Conservation (phyloP, 2,329 filamentous ascomycete species). For the Rugonectria rugulosa region DNA sequence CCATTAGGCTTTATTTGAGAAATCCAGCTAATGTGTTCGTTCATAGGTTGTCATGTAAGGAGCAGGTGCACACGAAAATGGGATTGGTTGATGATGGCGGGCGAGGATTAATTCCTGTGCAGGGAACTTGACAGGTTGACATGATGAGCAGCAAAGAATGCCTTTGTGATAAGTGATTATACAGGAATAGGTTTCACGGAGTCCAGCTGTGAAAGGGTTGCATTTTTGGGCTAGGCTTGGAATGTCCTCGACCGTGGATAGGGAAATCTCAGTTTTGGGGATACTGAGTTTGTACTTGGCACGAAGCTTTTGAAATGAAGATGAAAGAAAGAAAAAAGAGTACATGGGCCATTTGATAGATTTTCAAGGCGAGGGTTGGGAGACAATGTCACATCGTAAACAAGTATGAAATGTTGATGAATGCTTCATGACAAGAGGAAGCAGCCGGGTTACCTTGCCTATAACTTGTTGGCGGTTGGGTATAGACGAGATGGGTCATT, state of each 20-base stretch:
- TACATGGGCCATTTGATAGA: constrained; percentile 11
- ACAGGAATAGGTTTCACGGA: constrained; percentile 11
- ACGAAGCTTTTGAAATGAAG: constrained; percentile 9
- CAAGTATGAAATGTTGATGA: constrained; percentile 19
- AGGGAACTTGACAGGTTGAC: neutral
- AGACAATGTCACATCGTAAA: constrained; percentile 11
- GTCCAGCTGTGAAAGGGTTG: constrained; percentile 9
- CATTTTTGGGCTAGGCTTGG: constrained; percentile 10
- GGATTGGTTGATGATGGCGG: neutral
- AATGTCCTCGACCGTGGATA: constrained; percentile 12
- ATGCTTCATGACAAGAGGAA: constrained; percentile 15
- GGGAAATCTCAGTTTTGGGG: constrained; percentile 9
- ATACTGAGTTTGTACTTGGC: constrained; percentile 13
- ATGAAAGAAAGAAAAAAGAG: constrained; percentile 13
- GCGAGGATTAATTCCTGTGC: constrained; percentile 1
- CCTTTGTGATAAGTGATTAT: constrained; percentile 1
- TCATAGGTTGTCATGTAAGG: constrained; percentile 39
- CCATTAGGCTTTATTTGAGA: neutral
- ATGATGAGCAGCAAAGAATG: neutral
- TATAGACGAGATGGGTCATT: too few relatives aligned
- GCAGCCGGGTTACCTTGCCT: too few relatives aligned
- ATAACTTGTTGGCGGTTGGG: too few relatives aligned
- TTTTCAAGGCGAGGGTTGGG: constrained; percentile 2
- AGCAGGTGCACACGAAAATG: neutral
- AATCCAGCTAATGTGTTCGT: constrained; percentile 7